phyloP scores from a whole-genome alignment of 2,329 filamentous ascomycete species.

The Biscogniauxia marginata region DNA sequence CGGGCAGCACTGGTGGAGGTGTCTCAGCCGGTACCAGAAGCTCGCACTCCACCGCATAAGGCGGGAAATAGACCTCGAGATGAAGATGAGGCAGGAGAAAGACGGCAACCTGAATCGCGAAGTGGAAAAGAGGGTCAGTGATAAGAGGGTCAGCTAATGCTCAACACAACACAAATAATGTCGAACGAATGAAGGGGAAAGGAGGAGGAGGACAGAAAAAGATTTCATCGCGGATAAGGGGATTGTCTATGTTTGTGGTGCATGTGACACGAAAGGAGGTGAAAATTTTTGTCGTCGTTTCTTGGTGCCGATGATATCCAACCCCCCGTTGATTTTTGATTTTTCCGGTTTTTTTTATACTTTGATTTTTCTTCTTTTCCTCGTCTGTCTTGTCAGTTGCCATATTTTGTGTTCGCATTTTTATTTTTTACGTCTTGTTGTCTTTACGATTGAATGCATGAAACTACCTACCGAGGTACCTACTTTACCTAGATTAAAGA shows the following conservation, averaged over 20 bases:
- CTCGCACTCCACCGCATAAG: slow-evolving; percentile 79
- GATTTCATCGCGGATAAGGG: no score
- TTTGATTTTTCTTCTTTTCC: no score
- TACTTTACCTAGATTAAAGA: no score
- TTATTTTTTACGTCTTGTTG: neutral
- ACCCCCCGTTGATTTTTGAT: no score
- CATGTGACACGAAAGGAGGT: slow-evolving; percentile 4
- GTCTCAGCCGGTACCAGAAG: slow-evolving; percentile 83
- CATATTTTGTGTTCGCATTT: slow-evolving; percentile 12
- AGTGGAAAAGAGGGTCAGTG: no score
- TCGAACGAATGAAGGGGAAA: neutral
- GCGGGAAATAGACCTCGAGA: slow-evolving; percentile 59
- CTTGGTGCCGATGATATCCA: slow-evolving; percentile 16
- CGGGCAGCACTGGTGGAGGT: slow-evolving; percentile 88
- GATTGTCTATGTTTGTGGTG: neutral
- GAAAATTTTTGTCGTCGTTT: neutral
- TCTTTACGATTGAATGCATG: neutral
- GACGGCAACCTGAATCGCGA: slow-evolving; percentile 39
- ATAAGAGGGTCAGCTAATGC: slow-evolving; percentile 47
- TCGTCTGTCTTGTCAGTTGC: no score
- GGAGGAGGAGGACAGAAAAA: neutral
- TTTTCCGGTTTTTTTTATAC: no score
- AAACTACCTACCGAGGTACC: no score
- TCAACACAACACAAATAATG: neutral
- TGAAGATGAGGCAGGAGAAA: slow-evolving; percentile 45